Evolutionary conservation across 2,329 filamentous ascomycete species (phyloP).

Genomic region (Penicillium sp.): DNA sequence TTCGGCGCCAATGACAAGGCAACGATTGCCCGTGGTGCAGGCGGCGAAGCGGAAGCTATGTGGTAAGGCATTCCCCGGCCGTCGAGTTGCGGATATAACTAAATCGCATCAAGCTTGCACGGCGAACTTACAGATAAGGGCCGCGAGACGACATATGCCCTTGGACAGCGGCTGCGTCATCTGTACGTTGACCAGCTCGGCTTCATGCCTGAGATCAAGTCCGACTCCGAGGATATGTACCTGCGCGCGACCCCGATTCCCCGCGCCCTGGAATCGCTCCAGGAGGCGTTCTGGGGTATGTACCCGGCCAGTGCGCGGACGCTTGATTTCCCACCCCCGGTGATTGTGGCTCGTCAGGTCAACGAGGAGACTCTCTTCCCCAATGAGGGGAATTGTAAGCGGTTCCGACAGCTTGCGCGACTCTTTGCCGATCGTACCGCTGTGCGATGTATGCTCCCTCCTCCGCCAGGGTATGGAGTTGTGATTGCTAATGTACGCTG

Average conservation of each 20-base stretch:
- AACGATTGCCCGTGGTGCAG: constrained; percentile 66
- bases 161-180: constrained; percentile 67
- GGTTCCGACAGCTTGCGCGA: constrained; percentile 69
- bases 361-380: constrained; percentile 78
- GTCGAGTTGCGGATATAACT: constrained; percentile 9
- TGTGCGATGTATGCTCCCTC: constrained; percentile 56
- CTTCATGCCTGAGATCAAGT: constrained; percentile 66
- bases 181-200: constrained; percentile 75
- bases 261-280: constrained; percentile 74
- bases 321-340: constrained; percentile 60
- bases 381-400: constrained; percentile 72
- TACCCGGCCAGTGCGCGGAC: constrained; percentile 63
- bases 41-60: constrained; percentile 72
- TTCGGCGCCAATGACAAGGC: constrained; percentile 74
- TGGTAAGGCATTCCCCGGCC: constrained; percentile 61
- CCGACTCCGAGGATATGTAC: constrained; percentile 64
- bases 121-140: constrained; percentile 76
- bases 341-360: constrained; percentile 65
- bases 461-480: neutral
- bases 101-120: constrained; percentile 40
- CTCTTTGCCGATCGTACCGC: constrained; percentile 73
- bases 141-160: constrained; percentile 68
- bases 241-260: constrained; percentile 74
- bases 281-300: constrained; percentile 73
- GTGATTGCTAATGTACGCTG: constrained; percentile 1